These are phyloP conservation scores for Centaurea solstitialis DNA, from an alignment of 129 eudicot species.

Conservation along the genomic window DNA sequence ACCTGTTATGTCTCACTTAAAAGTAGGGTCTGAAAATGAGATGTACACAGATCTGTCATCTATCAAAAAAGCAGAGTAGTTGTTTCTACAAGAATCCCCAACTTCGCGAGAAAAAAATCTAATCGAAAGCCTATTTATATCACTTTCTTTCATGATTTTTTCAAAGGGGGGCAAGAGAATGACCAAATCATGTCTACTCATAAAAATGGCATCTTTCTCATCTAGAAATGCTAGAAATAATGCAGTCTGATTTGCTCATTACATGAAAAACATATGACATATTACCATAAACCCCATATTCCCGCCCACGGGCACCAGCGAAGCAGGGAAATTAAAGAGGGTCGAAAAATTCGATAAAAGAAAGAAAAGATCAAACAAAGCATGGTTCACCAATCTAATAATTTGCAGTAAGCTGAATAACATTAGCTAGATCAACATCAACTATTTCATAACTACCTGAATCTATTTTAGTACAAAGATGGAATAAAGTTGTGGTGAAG, in stretches of 20 bases:
- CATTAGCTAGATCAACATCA: background rate
- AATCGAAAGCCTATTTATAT: background rate
- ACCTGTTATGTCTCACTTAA: too few relatives aligned
- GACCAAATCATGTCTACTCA: background rate
- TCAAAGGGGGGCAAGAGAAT: background rate
- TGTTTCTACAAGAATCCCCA: background rate
- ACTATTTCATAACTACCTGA: conserved; percentile 27
- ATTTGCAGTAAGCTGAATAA: background rate
- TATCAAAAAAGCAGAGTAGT: background rate
- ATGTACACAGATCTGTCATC: background rate
- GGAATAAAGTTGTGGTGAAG: background rate
- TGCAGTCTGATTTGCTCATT: background rate
- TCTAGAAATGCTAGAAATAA: background rate
- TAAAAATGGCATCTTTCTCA: background rate
- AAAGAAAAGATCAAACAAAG: conserved; percentile 11
- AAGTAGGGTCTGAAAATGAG: background rate
- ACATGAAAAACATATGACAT: background rate
- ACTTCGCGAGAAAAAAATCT: background rate
- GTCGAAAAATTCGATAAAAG: background rate
- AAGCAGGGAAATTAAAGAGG: background rate
- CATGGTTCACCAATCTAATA: background rate
- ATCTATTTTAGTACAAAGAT: conserved; percentile 11
- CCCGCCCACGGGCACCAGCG: background rate
- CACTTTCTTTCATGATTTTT: conserved; percentile 2
- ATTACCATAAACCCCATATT: background rate